Evolutionary conservation across 805 yeast species (phyloP), one percentile per base, ranked within the genome.

Genomic region (Schizosaccharomyces osmophilus): DNA sequence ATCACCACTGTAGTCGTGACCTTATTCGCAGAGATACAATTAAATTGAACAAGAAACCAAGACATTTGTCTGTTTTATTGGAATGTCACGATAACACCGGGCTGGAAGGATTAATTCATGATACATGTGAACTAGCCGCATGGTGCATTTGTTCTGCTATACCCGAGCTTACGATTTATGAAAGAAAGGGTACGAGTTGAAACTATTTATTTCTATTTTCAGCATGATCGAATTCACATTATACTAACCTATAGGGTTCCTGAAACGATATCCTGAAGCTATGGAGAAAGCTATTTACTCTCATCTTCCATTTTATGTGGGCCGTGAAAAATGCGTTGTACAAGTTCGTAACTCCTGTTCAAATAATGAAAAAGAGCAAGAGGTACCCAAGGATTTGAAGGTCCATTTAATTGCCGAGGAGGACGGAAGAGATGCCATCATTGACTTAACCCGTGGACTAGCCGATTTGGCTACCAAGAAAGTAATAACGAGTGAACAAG

Each of bases 121-220:
- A 86, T 67, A 78, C 83, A 5, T 79, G 89, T 59, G 95, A 89
- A 67, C 64, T 89, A 45, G 78, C 81, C 0, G 82, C 93, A 5
- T 93, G 98, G 98, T 78, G 87, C 48, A 70, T 87, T n/a, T 84
- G 94, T 42, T 81, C 90, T n/a, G 96, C 96, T 1, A 80, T 88
- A 60, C 80, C 82, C 51, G 73, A 75, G 63, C 74, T 90, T 63
- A 76, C 84, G 2, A 75, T 93, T 55, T 90, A 87, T 73, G 97
- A 93, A 71, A 78, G 78, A 68, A 81, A 80, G 62, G 97, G 96
- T 1, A 72, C 5, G 32, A 36, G 8, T 9, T 5, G 41, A 36
- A 13, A n/a, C n/a, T n/a, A n/a, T 9, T 6, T 36, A 36, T 36
- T 9, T 36, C 41, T 5, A 13, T 9, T 36, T 11, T 36, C 41